A percentile compares a stretch with the other conserved stretches of the same genome.
Conservation (phyloP, 441 rosid species). For the Syzygium malaccense region DNA sequence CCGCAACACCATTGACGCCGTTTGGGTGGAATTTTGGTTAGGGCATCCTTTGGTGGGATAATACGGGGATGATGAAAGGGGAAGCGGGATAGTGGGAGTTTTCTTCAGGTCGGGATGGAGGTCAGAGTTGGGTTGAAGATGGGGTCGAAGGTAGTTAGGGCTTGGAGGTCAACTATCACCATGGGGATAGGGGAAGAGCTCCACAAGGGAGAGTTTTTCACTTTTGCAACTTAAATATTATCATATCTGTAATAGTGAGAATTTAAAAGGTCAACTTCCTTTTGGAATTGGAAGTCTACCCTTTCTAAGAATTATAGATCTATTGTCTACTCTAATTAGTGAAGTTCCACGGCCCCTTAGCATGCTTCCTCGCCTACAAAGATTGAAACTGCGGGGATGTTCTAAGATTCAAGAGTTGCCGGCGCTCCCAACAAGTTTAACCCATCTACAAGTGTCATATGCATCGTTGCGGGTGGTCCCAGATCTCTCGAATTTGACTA, state of each 20-base stretch:
- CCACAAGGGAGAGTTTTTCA: too few relatives aligned
- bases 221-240: too few relatives aligned
- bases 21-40: too few relatives aligned
- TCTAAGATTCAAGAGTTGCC: background rate
- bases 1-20: too few relatives aligned
- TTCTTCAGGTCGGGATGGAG: too few relatives aligned
- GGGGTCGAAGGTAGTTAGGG: too few relatives aligned
- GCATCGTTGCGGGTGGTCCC: background rate
- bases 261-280: background rate
- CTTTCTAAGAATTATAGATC: background rate
- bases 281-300: background rate
- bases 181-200: too few relatives aligned
- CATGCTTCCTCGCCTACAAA: background rate
- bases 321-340: rapidly evolving
- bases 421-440: background rate
- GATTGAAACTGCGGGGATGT: background rate
- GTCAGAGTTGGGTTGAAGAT: too few relatives aligned
- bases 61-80: too few relatives aligned
- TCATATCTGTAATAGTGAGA: rapidly evolving
- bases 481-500: background rate
- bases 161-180: too few relatives aligned
- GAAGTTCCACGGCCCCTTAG: background rate
- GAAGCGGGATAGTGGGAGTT: too few relatives aligned
- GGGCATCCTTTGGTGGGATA: too few relatives aligned
- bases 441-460: background rate